Conservation (phyloP, 169 alveolate species). For the Eimeria brunetti region DNA sequence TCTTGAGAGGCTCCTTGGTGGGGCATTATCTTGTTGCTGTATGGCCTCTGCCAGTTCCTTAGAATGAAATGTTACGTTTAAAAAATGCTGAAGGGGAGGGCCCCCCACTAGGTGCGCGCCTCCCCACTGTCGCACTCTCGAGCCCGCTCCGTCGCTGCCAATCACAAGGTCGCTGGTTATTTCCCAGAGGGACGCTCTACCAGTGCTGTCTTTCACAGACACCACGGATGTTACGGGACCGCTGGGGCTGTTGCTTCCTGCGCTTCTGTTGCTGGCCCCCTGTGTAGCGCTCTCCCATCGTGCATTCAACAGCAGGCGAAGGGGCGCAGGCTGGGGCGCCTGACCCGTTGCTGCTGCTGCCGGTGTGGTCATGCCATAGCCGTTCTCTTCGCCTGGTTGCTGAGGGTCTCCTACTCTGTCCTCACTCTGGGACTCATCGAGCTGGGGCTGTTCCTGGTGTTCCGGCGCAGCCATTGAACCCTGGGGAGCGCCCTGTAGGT, state of each 20-base stretch:
- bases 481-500: neutral
- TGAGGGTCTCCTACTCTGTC: neutral
- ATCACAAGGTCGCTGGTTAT: slow-evolving; percentile 67
- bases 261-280: neutral
- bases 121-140: slow-evolving; percentile 39
- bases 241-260: slow-evolving; percentile 4
- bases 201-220: neutral
- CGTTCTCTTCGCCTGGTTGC: no score
- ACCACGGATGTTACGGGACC: slow-evolving; percentile 8
- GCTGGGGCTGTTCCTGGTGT: neutral
- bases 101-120: slow-evolving; percentile 31
- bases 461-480: neutral
- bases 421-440: neutral
- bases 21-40: neutral
- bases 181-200: neutral
- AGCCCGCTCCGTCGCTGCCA: slow-evolving; percentile 77
- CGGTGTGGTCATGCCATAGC: neutral
- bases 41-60: slow-evolving; percentile 61
- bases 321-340: neutral
- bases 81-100: slow-evolving; percentile 65
- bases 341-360: neutral
- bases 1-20: no score
- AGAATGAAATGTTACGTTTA: slow-evolving; percentile 66
- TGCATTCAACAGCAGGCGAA: slow-evolving; percentile 34
- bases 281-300: slow-evolving; percentile 23